phyloP scores from a whole-genome alignment of 169 alveolate species.

The Cryptosporidium andersoni region DNA sequence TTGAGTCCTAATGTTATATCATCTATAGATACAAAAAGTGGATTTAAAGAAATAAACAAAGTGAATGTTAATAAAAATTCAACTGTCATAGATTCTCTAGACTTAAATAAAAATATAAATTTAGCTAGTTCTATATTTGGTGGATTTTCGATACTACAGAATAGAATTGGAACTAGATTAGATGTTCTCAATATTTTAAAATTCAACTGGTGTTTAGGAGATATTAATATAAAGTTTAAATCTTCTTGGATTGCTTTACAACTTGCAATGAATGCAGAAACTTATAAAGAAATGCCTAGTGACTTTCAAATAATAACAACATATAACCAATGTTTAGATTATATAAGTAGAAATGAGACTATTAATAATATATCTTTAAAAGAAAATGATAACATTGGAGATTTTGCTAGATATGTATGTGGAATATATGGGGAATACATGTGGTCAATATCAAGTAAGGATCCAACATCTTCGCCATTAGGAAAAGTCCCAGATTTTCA shows the following conservation, averaged over 20 bases:
- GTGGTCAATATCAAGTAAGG: conserved; percentile 23
- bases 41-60: too few species aligned
- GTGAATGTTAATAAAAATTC: too few species aligned
- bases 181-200: conserved; percentile 6
- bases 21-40: too few species aligned
- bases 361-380: neutral
- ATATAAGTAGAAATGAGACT: conserved; percentile 3
- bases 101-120: neutral
- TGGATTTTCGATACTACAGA: neutral
- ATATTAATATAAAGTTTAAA: conserved; percentile 4
- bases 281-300: conserved; percentile 15
- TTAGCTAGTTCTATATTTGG: neutral
- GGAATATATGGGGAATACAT: conserved; percentile 4
- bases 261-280: conserved; percentile 19
- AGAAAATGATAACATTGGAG: too few species aligned
- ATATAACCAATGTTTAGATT: conserved; percentile 28
- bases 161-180: conserved; percentile 1
- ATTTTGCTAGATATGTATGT: conserved; percentile 28
- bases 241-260: conserved; percentile 33
- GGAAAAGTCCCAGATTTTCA: too few species aligned
- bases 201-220: conserved; percentile 33
- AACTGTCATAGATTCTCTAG: neutral
- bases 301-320: conserved; percentile 1
- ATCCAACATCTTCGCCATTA: neutral
- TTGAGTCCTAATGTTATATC: too few species aligned